Evolutionary conservation across 1,284 basidiomycete species (phyloP).

Genomic region (Ganoderma boninense): DNA sequence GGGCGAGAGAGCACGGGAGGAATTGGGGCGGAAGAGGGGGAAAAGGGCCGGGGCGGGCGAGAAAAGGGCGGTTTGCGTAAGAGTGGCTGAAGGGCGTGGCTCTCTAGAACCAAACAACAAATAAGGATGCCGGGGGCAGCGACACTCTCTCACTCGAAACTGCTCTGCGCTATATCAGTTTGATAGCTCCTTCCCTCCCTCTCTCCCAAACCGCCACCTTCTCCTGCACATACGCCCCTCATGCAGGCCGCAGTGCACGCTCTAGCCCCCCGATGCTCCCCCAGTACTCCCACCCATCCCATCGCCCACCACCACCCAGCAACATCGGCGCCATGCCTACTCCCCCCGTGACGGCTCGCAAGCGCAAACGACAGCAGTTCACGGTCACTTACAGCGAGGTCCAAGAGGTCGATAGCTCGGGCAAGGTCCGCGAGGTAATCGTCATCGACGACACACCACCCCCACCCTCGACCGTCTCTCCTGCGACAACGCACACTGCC

Average conservation of each 20-base stretch:
- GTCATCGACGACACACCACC: slow-evolving; percentile 89
- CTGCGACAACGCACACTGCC: slow-evolving; percentile 68
- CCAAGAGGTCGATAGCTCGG: slow-evolving; percentile 80
- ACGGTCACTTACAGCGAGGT: slow-evolving; percentile 86
- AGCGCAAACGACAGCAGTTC: slow-evolving; percentile 83
- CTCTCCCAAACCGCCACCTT: slow-evolving; percentile 55
- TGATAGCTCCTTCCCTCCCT: slow-evolving; percentile 48
- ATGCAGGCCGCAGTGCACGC: slow-evolving; percentile 78
- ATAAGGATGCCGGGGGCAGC: slow-evolving; percentile 45
- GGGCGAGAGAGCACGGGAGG: background rate
- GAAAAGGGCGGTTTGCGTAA: slow-evolving; percentile 37
- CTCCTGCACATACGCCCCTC: slow-evolving; percentile 48
- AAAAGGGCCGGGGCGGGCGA: slow-evolving; percentile 26
- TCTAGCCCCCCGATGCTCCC: slow-evolving; percentile 62
- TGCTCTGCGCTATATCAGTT: slow-evolving; percentile 44
- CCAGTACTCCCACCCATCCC: slow-evolving; percentile 58
- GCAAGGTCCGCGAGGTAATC: slow-evolving; percentile 81
- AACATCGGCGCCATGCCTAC: slow-evolving; percentile 55
- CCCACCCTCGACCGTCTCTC: slow-evolving; percentile 79
- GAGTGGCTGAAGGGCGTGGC: slow-evolving; percentile 42
- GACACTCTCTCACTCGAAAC: slow-evolving; percentile 43
- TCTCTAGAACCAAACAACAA: slow-evolving; percentile 44
- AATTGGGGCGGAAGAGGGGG: slow-evolving; percentile 11
- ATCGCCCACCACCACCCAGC: slow-evolving; percentile 41
- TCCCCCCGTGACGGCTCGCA: slow-evolving; percentile 72